Conservation (phyloP, 2,329 filamentous ascomycete species). For the Penicillium vulpinum region DNA sequence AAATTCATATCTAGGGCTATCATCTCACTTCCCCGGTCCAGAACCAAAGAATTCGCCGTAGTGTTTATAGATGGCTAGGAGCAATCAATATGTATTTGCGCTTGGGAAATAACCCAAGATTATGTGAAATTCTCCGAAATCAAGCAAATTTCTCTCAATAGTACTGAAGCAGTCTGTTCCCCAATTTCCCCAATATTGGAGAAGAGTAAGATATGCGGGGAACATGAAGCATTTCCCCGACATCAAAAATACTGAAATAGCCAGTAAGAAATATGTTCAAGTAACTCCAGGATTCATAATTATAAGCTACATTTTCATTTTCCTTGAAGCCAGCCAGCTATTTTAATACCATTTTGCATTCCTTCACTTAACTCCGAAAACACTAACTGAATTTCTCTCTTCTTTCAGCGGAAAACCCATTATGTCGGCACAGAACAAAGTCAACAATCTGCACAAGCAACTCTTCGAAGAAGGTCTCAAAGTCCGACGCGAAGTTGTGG, state of each 20-base stretch:
- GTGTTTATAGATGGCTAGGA: no score
- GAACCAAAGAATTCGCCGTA: no score
- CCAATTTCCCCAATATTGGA: background rate
- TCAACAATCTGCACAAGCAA: constrained; percentile 51
- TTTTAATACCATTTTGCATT: background rate
- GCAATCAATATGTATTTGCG: no score
- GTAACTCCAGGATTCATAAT: no score
- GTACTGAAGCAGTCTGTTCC: background rate
- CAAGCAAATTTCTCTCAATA: background rate
- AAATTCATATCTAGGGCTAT: background rate
- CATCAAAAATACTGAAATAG: no score
- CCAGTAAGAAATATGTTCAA: background rate
- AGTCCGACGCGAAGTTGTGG: constrained; percentile 61
- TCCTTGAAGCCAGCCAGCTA: background rate
- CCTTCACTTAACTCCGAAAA: background rate
- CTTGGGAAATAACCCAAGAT: no score
- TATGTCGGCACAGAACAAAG: constrained; percentile 37
- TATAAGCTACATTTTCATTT: background rate
- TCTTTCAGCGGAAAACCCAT: background rate
- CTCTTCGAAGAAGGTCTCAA: constrained; percentile 63
- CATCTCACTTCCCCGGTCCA: no score
- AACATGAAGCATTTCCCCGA: background rate
- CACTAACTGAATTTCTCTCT: background rate
- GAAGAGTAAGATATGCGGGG: background rate
- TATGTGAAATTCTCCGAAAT: no score